Evolutionary conservation across 1,284 basidiomycete species (phyloP).

Genomic region (Meripilus lineatus): DNA sequence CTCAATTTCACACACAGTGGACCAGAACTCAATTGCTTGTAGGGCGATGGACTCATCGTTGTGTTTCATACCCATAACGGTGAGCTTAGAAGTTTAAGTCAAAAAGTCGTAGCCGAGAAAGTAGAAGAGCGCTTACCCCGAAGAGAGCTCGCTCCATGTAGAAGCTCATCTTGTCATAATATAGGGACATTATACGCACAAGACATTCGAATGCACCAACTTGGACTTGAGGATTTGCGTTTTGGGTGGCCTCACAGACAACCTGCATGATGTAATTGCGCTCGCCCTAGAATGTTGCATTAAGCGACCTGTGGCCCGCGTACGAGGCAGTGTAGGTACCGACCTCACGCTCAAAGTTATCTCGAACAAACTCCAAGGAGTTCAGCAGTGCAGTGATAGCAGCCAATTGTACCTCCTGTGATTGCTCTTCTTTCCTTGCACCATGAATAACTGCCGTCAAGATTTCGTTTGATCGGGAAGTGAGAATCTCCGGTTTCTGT

Average conservation of each 20-base stretch:
- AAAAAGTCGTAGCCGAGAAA: constrained; percentile 11
- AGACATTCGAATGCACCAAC: constrained; percentile 93
- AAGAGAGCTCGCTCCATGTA: constrained; percentile 99
- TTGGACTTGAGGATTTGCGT: constrained; percentile 73
- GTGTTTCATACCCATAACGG: constrained; percentile 98
- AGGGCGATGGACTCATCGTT: constrained; percentile 87
- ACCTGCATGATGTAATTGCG: constrained; percentile 99
- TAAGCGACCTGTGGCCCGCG: neutral
- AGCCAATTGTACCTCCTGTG: constrained; percentile 91
- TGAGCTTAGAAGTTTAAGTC: constrained; percentile 59
- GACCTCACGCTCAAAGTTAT: constrained; percentile 97
- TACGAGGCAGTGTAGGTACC: constrained; percentile 18
- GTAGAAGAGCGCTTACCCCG: constrained; percentile 58
- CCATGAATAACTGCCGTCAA: constrained; percentile 98
- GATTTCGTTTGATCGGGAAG: constrained; percentile 92
- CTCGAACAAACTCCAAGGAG: constrained; percentile 95
- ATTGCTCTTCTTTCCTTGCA: constrained; percentile 93
- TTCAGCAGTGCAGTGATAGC: constrained; percentile 93
- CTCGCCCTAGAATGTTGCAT: constrained; percentile 66
- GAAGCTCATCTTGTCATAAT: constrained; percentile 99
- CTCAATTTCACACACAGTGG: constrained; percentile 98
- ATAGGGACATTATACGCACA: constrained; percentile 95
- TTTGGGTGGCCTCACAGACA: constrained; percentile 98
- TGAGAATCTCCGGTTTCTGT: constrained; percentile 91
- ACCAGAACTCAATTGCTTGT: constrained; percentile 99